phyloP scores from a whole-genome alignment of 148 eudicot genomes.

The Bassia scoparia region DNA sequence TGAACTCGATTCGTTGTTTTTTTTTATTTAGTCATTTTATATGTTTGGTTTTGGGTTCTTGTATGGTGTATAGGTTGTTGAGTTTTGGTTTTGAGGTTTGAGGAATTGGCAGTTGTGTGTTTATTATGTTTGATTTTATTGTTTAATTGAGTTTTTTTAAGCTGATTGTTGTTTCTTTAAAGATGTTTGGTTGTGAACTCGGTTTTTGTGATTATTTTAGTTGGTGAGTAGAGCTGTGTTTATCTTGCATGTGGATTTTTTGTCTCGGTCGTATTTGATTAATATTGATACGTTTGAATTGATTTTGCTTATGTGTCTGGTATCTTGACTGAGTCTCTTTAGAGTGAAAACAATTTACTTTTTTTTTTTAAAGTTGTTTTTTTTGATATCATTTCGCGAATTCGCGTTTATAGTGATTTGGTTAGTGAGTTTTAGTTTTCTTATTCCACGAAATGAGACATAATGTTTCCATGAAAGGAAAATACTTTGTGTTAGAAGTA shows the following conservation, averaged over 20 bases:
- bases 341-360: no score
- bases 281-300: neutral
- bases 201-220: neutral
- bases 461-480: no score
- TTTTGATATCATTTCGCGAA: no score
- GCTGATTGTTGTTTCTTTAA: no score
- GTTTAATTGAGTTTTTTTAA: no score
- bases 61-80: no score
- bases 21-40: no score
- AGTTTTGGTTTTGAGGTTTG: neutral
- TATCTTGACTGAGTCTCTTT: neutral
- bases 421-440: no score
- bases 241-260: constrained; percentile 3
- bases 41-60: neutral
- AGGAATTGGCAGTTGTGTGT: neutral
- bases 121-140: neutral
- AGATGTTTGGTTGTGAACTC: neutral
- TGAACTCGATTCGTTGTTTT: constrained; percentile 13
- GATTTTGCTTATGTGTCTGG: neutral
- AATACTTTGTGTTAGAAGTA: no score
- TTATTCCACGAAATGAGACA: no score
- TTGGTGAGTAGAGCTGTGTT: constrained; percentile 6
- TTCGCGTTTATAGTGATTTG: no score
- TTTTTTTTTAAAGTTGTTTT: no score
- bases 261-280: neutral